Conservation (phyloP, 176 grass and related monocot species). For the Tillandsia fasciculata region DNA sequence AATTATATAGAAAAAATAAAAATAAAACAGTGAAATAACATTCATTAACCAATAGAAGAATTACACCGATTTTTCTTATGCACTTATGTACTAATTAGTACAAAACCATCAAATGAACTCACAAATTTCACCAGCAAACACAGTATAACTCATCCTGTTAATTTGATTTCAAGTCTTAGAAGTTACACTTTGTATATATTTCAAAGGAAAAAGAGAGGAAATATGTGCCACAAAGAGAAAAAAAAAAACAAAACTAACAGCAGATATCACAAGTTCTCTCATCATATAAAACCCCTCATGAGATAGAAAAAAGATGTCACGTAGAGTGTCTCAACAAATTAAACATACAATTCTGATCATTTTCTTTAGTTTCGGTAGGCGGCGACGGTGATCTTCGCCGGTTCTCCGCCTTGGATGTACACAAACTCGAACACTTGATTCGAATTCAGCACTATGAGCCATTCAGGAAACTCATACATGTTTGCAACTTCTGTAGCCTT, state of each 20-base stretch:
- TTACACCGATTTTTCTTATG: no score
- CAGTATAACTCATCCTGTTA: no score
- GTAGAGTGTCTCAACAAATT: neutral
- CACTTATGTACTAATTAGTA: no score
- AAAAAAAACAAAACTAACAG: no score
- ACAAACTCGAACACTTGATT: constrained; percentile 44
- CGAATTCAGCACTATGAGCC: constrained; percentile 27
- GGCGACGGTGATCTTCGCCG: constrained; percentile 43
- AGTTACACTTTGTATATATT: neutral
- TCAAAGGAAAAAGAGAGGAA: neutral
- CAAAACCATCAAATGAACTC: no score
- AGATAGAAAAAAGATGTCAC: neutral
- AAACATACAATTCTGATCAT: neutral
- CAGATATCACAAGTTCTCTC: neutral
- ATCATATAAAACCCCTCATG: neutral
- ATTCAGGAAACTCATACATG: constrained; percentile 48
- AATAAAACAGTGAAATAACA: no score
- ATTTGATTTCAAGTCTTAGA: no score
- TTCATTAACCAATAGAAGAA: no score
- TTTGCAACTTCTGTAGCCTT: constrained; percentile 24
- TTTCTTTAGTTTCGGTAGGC: constrained; percentile 14
- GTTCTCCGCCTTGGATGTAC: constrained; percentile 61
- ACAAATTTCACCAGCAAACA: no score
- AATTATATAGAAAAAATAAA: no score
- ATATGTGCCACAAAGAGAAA: neutral